Evolutionary conservation across 2,329 filamentous ascomycete species (phyloP).

Genomic region (Beauveria bassiana): DNA sequence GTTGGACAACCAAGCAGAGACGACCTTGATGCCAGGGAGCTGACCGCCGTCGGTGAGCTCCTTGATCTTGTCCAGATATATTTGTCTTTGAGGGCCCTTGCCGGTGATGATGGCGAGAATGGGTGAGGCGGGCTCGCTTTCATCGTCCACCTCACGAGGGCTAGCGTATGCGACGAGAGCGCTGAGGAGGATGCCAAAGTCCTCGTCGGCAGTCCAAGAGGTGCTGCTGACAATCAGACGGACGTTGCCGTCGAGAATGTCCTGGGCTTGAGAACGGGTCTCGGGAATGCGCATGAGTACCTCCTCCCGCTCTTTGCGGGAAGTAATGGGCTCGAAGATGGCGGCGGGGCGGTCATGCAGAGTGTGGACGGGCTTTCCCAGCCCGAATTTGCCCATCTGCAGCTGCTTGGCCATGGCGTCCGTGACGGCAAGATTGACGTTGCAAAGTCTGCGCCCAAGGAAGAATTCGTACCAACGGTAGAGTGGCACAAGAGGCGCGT

Average conservation of each 20-base stretch:
- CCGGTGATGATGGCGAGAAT: constrained; percentile 91
- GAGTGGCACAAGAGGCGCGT: constrained; percentile 68
- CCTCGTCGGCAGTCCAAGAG: constrained; percentile 95
- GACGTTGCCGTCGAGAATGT: constrained; percentile 50
- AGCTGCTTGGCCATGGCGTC: constrained; percentile 78
- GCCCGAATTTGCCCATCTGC: constrained; percentile 51
- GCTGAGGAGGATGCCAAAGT: constrained; percentile 81
- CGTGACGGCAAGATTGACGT: constrained; percentile 79
- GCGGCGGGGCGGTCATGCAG: constrained; percentile 81
- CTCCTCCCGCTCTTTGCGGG: constrained; percentile 35
- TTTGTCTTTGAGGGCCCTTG: constrained; percentile 75
- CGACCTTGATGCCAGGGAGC: constrained; percentile 62
- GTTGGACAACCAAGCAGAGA: constrained; percentile 78
- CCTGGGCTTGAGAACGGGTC: constrained; percentile 50
- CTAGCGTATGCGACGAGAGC: constrained; percentile 70
- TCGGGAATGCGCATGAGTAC: constrained; percentile 62
- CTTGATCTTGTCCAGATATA: constrained; percentile 62
- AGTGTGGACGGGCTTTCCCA: constrained; percentile 58
- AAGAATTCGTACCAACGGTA: constrained; percentile 70
- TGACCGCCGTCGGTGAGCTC: constrained; percentile 52
- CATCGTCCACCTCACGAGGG: constrained; percentile 31
- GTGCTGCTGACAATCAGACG: constrained; percentile 84
- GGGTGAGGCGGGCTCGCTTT: constrained; percentile 39
- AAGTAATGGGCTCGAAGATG: constrained; percentile 66
- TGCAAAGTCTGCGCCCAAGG: constrained; percentile 59